A percentile compares a stretch with the other conserved stretches of the same genome.
These are phyloP conservation scores for Salvia hispanica DNA, from an alignment of 257 asterid species.

Conservation along the genomic window DNA sequence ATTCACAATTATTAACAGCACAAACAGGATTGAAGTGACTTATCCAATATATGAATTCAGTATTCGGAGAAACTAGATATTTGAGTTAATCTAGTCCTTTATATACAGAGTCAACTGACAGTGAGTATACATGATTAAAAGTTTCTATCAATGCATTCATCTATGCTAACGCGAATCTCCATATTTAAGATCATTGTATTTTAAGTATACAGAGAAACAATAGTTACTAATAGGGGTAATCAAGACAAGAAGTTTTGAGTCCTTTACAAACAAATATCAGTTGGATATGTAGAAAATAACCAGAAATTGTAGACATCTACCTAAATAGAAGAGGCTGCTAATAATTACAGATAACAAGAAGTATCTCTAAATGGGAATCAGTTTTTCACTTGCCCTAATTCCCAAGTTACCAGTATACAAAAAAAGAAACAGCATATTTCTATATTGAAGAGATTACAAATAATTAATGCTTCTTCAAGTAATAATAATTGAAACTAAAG, in stretches of 20 bases:
- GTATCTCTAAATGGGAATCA: background rate
- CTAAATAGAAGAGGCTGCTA: background rate
- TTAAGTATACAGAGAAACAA: background rate
- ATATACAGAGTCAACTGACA: background rate
- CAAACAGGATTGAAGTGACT: background rate
- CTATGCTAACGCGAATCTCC: background rate
- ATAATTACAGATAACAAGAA: background rate
- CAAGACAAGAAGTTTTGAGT: background rate
- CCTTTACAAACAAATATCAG: conserved; percentile 20
- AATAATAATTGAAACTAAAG: conserved; percentile 6
- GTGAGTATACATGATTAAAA: conserved; percentile 1
- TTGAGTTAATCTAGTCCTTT: background rate
- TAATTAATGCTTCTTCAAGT: conserved; percentile 1
- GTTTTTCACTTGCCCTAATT: background rate
- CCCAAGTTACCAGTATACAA: background rate
- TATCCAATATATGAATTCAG: background rate
- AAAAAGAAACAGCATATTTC: conserved; percentile 1
- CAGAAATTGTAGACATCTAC: background rate
- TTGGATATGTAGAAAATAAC: conserved; percentile 6
- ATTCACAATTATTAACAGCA: background rate
- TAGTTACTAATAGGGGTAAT: background rate
- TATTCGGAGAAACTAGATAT: background rate
- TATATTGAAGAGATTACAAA: background rate
- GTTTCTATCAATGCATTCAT: background rate
- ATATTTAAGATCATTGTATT: conserved; percentile 4